A percentile compares a stretch with the other conserved stretches of the same genome.
Evolutionary conservation across 345 rosid genomes (phyloP).

Genomic region (Lepidium didymum): DNA sequence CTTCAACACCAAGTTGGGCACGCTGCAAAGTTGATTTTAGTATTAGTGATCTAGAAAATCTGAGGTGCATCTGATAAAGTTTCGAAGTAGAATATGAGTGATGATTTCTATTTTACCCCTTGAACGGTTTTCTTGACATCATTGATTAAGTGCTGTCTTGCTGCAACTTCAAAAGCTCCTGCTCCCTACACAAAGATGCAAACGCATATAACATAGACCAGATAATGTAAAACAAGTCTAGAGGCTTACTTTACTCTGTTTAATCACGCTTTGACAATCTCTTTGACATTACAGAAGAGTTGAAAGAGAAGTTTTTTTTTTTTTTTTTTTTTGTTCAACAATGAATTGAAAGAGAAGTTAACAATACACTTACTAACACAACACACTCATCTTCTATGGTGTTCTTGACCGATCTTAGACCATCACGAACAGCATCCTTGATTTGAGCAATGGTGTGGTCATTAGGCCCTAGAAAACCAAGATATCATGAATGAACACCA

Average conservation of each 20-base stretch:
- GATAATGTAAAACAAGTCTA: neutral
- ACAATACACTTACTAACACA: conserved; percentile 54
- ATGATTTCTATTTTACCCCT: conserved; percentile 56
- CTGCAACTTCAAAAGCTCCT: conserved; percentile 98
- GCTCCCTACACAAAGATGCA: conserved; percentile 62
- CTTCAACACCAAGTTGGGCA: conserved; percentile 96
- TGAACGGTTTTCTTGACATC: conserved; percentile 92
- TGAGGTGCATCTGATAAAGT: neutral
- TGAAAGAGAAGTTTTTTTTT: neutral
- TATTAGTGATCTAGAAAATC: neutral
- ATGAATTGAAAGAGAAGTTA: neutral
- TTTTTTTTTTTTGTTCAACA: too few species aligned
- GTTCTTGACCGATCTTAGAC: conserved; percentile 91
- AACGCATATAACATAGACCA: neutral
- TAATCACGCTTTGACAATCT: neutral
- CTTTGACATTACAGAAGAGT: neutral
- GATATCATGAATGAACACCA: neutral
- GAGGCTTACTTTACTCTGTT: neutral
- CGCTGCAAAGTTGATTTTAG: conserved; percentile 47
- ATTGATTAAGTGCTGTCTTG: conserved; percentile 71
- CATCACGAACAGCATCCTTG: conserved; percentile 97
- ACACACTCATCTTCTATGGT: conserved; percentile 93
- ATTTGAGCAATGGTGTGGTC: conserved; percentile 97
- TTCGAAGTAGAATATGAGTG: neutral
- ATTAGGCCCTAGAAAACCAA: conserved; percentile 59